Percentiles rank a stretch among this genome's conserved stretches.
Conservation (phyloP, 2,329 filamentous ascomycete genomes). For the Monilinia vaccinii-corymbosi region DNA sequence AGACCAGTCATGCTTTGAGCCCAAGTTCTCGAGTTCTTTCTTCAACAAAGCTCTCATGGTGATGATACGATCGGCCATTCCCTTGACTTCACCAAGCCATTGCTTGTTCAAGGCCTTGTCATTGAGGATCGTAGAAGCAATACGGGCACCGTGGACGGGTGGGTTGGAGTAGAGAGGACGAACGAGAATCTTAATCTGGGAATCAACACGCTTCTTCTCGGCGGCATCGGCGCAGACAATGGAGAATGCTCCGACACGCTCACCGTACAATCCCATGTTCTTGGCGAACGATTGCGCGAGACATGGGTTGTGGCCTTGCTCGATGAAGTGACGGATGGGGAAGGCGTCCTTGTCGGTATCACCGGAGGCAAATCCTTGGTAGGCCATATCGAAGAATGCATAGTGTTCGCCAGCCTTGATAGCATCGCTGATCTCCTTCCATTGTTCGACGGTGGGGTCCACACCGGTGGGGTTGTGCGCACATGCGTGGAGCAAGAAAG, state of each 20-base stretch:
- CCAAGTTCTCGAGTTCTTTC: conserved; percentile 88
- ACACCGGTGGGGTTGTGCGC: conserved; percentile 97
- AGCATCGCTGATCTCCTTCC: conserved; percentile 79
- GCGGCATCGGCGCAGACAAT: conserved; percentile 75
- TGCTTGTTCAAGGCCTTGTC: conserved; percentile 76
- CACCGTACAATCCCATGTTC: conserved; percentile 99
- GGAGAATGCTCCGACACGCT: conserved; percentile 96
- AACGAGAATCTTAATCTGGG: conserved; percentile 96
- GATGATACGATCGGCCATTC: conserved; percentile 98
- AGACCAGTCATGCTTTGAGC: conserved; percentile 95
- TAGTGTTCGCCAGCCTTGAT: conserved; percentile 84
- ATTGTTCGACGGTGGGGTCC: conserved; percentile 86
- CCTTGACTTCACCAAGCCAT: conserved; percentile 96
- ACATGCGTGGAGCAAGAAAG: conserved; percentile 92
- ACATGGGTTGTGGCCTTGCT: conserved; percentile 80
- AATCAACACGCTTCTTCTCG: conserved; percentile 93
- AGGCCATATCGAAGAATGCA: conserved; percentile 98
- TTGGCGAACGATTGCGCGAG: conserved; percentile 95
- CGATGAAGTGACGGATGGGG: conserved; percentile 84
- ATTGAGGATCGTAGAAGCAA: conserved; percentile 88
- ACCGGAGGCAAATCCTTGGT: conserved; percentile 94
- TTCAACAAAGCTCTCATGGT: conserved; percentile 92
- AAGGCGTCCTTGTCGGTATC: conserved; percentile 90
- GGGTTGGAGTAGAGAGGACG: conserved; percentile 98
- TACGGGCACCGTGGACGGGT: conserved; percentile 88